phyloP scores from a whole-genome alignment of 1,284 basidiomycete species.

The Boletellus sp. region DNA sequence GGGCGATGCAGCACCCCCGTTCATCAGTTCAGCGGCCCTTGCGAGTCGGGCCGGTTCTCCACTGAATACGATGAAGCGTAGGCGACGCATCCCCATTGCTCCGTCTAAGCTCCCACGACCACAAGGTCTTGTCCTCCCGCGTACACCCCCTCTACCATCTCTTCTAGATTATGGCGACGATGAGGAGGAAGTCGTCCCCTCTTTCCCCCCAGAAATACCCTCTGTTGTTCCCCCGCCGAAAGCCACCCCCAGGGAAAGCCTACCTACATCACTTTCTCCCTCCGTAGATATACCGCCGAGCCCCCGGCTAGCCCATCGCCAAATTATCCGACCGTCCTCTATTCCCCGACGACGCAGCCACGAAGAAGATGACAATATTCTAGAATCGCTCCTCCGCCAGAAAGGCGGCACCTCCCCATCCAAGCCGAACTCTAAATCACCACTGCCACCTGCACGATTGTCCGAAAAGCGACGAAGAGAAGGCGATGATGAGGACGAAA shows the following conservation, averaged over 20 bases:
- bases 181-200: slow-evolving; percentile 27
- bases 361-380: slow-evolving; percentile 47
- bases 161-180: slow-evolving; percentile 73
- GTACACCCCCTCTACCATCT: slow-evolving; percentile 51
- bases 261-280: slow-evolving; percentile 22
- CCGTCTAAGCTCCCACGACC: slow-evolving; percentile 41
- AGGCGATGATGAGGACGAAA: slow-evolving; percentile 73
- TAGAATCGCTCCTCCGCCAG: slow-evolving; percentile 50
- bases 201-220: slow-evolving; percentile 19
- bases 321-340: slow-evolving; percentile 34
- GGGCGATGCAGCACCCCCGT: slow-evolving; percentile 33
- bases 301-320: slow-evolving; percentile 42
- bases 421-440: slow-evolving; percentile 37
- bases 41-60: slow-evolving; percentile 37
- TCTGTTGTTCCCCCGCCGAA: slow-evolving; percentile 9
- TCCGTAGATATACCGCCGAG: slow-evolving; percentile 34
- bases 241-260: slow-evolving; percentile 11
- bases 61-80: slow-evolving; percentile 51
- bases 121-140: slow-evolving; percentile 33
- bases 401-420: slow-evolving; percentile 43
- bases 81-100: slow-evolving; percentile 45
- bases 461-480: slow-evolving; percentile 73
- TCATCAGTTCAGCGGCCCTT: slow-evolving; percentile 34
- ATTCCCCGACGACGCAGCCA: slow-evolving; percentile 38
- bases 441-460: slow-evolving; percentile 40